Conservation (phyloP, 192 early-diverging fungal genomes). For the Backusella liffmaniae region DNA sequence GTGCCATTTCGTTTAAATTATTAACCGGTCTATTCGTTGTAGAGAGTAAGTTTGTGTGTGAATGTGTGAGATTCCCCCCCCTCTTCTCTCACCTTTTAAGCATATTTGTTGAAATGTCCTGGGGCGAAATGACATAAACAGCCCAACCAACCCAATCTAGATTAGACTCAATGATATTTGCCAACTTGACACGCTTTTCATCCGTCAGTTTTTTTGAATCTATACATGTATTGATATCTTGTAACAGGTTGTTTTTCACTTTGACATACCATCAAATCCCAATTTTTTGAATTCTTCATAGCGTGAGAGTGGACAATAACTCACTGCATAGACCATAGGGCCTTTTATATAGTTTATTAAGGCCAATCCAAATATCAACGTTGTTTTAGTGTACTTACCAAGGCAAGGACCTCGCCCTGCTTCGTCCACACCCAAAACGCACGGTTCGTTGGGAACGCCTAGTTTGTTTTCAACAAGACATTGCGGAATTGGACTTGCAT, state of each 20-base stretch:
- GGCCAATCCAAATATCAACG: neutral
- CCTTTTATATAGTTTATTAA: slow-evolving; percentile 40
- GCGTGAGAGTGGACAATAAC: slow-evolving; percentile 68
- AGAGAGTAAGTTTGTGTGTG: neutral
- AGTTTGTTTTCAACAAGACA: slow-evolving; percentile 7
- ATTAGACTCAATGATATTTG: slow-evolving; percentile 57
- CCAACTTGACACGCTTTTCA: slow-evolving; percentile 66
- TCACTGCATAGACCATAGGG: slow-evolving; percentile 97
- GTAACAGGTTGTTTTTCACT: too few species aligned
- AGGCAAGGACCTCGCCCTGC: slow-evolving; percentile 96
- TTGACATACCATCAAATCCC: slow-evolving; percentile 77
- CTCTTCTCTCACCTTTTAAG: slow-evolving; percentile 57
- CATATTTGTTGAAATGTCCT: slow-evolving; percentile 94
- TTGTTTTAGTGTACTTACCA: slow-evolving; percentile 36
- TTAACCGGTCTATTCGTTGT: slow-evolving; percentile 67
- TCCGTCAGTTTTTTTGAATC: slow-evolving; percentile 96
- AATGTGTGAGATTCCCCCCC: too few species aligned
- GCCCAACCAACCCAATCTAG: slow-evolving; percentile 80
- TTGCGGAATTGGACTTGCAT: slow-evolving; percentile 31
- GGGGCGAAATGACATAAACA: slow-evolving; percentile 78
- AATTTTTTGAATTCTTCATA: slow-evolving; percentile 64
- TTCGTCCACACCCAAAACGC: slow-evolving; percentile 92
- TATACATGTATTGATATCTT: slow-evolving; percentile 19
- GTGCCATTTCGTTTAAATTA: slow-evolving; percentile 91
- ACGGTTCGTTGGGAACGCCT: slow-evolving; percentile 43